phyloP scores from a whole-genome alignment of 2,329 filamentous ascomycete species.

The Ascochyta rabiei region DNA sequence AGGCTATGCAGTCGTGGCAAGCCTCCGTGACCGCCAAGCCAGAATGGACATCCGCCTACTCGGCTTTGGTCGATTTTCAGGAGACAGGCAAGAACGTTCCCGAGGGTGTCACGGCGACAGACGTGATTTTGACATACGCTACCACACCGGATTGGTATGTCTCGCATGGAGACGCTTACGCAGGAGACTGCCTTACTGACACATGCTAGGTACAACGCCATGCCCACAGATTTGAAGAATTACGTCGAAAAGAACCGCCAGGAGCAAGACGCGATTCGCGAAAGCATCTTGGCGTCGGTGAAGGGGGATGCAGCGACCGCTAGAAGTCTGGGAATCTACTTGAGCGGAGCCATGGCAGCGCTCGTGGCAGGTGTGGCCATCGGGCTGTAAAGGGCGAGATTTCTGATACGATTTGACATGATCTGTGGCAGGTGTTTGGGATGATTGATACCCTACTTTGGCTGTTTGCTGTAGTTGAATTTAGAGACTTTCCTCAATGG shows the following conservation, averaged over 20 bases:
- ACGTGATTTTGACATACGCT: constrained; percentile 2
- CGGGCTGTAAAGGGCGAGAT: constrained; percentile 1
- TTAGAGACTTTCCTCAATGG: neutral
- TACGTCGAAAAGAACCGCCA: constrained; percentile 11
- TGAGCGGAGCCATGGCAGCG: constrained; percentile 11
- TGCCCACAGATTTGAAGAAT: constrained; percentile 14
- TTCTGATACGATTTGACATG: neutral
- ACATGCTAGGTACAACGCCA: constrained; percentile 9
- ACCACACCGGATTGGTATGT: constrained; percentile 16
- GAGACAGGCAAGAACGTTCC: constrained; percentile 12
- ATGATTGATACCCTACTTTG: constrained; percentile 9
- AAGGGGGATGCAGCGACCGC: constrained; percentile 5
- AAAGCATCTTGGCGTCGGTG: constrained; percentile 5
- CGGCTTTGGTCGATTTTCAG: constrained; percentile 8
- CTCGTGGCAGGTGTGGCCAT: constrained; percentile 10
- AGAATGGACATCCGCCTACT: constrained; percentile 8
- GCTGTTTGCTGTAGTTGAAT: neutral
- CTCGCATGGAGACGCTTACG: neutral
- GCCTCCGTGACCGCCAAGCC: constrained; percentile 7
- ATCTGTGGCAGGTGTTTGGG: constrained; percentile 3
- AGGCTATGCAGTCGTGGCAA: constrained; percentile 1
- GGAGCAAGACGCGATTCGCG: constrained; percentile 2
- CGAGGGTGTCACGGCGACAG: constrained; percentile 12
- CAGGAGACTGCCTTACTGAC: neutral
- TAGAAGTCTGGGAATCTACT: neutral